Percentiles rank a stretch among this genome's conserved stretches.
Conservation (phyloP, 78 protist species). For the Capsaspora owczarzaki region DNA sequence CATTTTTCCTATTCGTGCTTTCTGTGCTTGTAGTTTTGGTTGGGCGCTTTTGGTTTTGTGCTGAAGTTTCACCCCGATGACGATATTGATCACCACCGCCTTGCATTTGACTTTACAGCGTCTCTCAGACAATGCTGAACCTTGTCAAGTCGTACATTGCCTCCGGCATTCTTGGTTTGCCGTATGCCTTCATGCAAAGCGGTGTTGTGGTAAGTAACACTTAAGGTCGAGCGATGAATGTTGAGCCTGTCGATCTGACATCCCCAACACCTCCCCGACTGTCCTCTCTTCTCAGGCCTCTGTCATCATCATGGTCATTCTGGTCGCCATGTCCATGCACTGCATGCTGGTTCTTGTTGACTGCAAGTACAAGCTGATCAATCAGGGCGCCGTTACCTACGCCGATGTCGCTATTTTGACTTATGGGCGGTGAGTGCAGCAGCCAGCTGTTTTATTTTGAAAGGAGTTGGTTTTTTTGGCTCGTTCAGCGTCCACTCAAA, state of each 20-base stretch:
- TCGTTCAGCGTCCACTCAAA: too few species aligned
- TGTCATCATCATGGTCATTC: not conserved
- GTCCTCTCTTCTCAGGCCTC: not conserved
- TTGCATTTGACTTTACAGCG: too few species aligned
- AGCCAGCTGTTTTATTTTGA: too few species aligned
- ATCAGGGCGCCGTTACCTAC: not conserved
- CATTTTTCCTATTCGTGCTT: too few species aligned
- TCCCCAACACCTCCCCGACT: too few species aligned
- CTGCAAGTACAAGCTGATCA: not conserved
- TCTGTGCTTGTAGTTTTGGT: too few species aligned
- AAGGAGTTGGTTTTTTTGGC: too few species aligned
- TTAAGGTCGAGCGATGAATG: too few species aligned
- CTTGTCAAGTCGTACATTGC: slow-evolving; percentile 5
- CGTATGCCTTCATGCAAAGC: not conserved
- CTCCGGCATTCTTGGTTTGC: not conserved
- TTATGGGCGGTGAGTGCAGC: not conserved
- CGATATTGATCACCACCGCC: too few species aligned
- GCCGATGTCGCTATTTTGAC: not conserved
- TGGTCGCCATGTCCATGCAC: not conserved
- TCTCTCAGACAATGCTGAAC: not conserved
- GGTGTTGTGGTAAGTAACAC: not conserved
- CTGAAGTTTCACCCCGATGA: too few species aligned
- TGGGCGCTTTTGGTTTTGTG: too few species aligned
- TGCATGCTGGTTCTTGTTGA: not conserved
- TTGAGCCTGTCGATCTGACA: too few species aligned